Evolutionary conservation across 805 yeast genomes (phyloP), one percentile per base, ranked within the genome.

Genomic region (Saccharomycopsis sp.): DNA sequence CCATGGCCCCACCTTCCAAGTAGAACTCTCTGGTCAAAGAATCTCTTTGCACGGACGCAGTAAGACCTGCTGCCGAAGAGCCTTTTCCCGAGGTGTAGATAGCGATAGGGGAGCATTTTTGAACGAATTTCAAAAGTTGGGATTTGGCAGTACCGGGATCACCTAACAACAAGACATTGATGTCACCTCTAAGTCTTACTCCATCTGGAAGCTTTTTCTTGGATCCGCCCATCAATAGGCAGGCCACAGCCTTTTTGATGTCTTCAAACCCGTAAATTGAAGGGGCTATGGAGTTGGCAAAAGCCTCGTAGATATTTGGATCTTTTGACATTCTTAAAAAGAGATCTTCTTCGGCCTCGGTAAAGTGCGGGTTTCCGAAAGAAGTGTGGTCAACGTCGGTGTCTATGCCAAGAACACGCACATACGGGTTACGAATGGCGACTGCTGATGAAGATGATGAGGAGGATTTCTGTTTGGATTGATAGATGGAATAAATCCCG

Each of bases 71-170:
- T 2, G 99, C 99, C 8, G 97, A 89, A 0, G 98, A 89, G 55
- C 99, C 99, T 57, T 92, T 92, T 66, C 99, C 99, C 0, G 97
- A 87, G 0, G 99, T 89, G 61, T 89, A 92, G 29, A 92, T 88
- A 3, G 97, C 77, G 44, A 89, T 86, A 9, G 97, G 97, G 3
- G 95, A 76, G 16, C 84, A 87, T 56, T 89, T 88, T 58, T 92
- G 97, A 15, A 87, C 97, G 52, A 89, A 92, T 60, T 92, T 92
- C 54, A 92, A 70, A 48, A 92, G 64, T 65, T 92, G 99, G 8
- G 98, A 92, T 60, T 92, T 92, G 38, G 98, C 97, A 16, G 98
- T 92, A 66, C 98, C 98, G 18, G 99, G 99, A 56, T 92, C 99
- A 63, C 99, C 99, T 27, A 94, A 68, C 37, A 92, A 60, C 38